Base-by-base conservation (phyloP, 805 yeast genomes). In the Candida taoyuanica region DNA sequence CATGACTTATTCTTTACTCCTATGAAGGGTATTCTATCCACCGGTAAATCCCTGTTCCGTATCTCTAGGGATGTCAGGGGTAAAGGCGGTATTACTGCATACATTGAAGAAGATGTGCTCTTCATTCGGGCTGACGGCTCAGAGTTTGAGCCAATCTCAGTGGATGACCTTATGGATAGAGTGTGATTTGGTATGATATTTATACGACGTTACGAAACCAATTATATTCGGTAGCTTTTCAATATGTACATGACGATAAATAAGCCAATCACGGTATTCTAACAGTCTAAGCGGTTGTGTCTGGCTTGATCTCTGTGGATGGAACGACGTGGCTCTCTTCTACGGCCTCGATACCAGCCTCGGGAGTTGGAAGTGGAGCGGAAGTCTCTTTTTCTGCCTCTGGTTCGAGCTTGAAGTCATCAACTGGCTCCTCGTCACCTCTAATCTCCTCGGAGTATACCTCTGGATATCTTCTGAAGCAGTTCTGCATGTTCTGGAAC, bases 391-490 rank as follows among this genome's bases (percentile, higher is more conserved):
- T 46, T 23, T 41, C 48, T 8, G 43, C 47, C 20, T 43, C 47
- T 27, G 53, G 38, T 11, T 28, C 14, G 30, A 33, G 19, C 24
- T 29, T 29, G 34, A 46, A 43, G 29, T 46, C 47, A 5, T 52
- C 60, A 13, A 47, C 55, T 17, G 60, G 58, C 40, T 73, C 79
- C 37, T 78, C 86, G 40, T 84, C 95, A 37, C 83, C 95, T 60
- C 82, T 74, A 54, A 88, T 71, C 63, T 89, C 96, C 59, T 89
- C 98, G 48, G 88, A 84, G 64, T 93, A 93, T 36, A 84, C 81
- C 43, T 93, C 98, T 20, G 97, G 98, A 64, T 89, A 75, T 58
- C 75, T 70, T 68, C 91, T 81, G 78, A 93, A 93, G 67, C 98
- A 93, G 46, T 76, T 73, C 68, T 94, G 96, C 98, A 91, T 93